A percentile compares a stretch with the other conserved stretches of the same genome.
Evolutionary conservation across 331 rosid species (phyloP).

Genomic region (Ulmus americana): DNA sequence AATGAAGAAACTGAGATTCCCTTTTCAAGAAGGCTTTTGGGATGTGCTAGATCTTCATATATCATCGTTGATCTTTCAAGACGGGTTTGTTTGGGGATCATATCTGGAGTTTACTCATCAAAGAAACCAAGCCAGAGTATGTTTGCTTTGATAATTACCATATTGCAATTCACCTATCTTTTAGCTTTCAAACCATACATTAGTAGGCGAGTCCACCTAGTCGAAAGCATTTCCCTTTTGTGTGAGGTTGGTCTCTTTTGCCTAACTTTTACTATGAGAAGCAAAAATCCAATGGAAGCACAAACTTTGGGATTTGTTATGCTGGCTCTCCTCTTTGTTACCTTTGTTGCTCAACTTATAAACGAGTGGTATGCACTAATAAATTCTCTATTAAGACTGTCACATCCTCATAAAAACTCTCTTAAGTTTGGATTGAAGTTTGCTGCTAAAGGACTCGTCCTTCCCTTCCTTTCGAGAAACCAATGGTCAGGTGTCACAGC

Average conservation of each 20-base stretch:
- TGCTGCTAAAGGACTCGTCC: conserved; percentile 47
- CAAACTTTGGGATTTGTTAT: conserved; percentile 30
- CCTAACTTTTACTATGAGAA: conserved; percentile 21
- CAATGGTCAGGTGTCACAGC: conserved; percentile 38
- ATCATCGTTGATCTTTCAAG: conserved; percentile 44
- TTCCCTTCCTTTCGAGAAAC: conserved; percentile 52
- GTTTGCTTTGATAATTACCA: conserved; percentile 42
- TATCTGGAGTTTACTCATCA: conserved; percentile 44
- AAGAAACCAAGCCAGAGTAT: conserved; percentile 39
- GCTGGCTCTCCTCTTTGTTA: conserved; percentile 37
- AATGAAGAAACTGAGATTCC: conserved; percentile 39
- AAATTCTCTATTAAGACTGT: conserved; percentile 34
- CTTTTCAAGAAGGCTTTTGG: conserved; percentile 31
- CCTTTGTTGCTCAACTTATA: conserved; percentile 43
- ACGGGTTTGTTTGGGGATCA: conserved; percentile 48
- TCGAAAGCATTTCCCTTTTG: conserved; percentile 48
- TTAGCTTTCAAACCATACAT: conserved; percentile 46
- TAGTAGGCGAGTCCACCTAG: conserved; percentile 46
- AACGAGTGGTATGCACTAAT: conserved; percentile 51
- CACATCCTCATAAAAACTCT: conserved; percentile 39
- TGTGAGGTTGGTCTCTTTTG: conserved; percentile 42
- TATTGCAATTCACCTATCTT: conserved; percentile 40
- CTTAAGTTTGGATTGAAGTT: conserved; percentile 40
- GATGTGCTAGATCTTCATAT: conserved; percentile 48
- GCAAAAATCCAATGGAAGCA: conserved; percentile 26